Evolutionary conservation across 2,329 filamentous ascomycete genomes (phyloP), one percentile per base, ranked within the genome.

Genomic region (Drechslerella coelobrocha): DNA sequence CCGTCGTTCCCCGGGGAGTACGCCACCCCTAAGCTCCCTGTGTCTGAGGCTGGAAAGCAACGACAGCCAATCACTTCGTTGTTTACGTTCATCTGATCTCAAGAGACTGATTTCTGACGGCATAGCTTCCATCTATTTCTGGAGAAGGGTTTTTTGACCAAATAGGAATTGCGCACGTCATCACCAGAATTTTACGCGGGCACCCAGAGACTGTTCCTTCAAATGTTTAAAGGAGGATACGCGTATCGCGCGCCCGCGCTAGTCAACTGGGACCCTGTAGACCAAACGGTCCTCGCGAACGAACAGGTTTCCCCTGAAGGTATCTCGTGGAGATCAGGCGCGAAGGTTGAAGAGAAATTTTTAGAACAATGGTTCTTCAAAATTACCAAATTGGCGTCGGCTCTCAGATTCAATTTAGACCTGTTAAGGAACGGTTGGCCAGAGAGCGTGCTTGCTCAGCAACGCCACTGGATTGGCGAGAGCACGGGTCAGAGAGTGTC

Each of bases 251-350:
- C 86, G 31, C 88, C 94, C 75, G 90, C 91, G 19, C 80, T 92
- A 72, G 92, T 96, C 75, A 96, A 96, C 79, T 96, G 90, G 80
- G 92, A 96, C 74, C 92, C 92, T 0, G 84, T 96, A 26, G 92
- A 96, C 77, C 88, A 89, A 77, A 96, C 92, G 0, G 92, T 96
- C 14, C 82, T 96, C 68, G 92, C 92, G 9, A 96, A 96, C 77
- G 92, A 96, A 79, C 92, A 96, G 79, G 91, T 96, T n/a, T 90
- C 95, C 77, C 84, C 89, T 53, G 88, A 91, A 76, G 92, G 92
- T 29, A 86, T 83, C 75, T 96, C 91, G 1, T 96, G 92, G 92
- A 85, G 91, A 62, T 94, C 90, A 0, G 91, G 91, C 8, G 91
- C 90, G 53, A 88, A 89, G 77, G 91, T 95, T 17, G 89, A 94